Percentiles rank a stretch among this genome's conserved stretches.
Evolutionary conservation across 2,329 filamentous ascomycete genomes (phyloP).

Genomic region (Polytolypa hystricis): DNA sequence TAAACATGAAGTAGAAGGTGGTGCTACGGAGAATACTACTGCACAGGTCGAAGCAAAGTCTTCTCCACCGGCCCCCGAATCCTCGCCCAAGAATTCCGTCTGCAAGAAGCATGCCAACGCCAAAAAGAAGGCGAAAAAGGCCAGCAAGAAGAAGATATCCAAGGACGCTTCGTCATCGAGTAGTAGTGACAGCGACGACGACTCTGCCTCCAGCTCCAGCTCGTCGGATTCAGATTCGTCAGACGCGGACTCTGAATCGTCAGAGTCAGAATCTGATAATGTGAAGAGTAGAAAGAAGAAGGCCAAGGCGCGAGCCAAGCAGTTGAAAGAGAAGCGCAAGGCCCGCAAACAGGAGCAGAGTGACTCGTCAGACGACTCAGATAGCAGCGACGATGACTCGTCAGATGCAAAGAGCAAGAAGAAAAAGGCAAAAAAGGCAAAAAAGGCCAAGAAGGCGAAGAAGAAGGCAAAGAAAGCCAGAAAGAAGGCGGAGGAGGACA

Average conservation of each 20-base stretch:
- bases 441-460: constrained; percentile 29
- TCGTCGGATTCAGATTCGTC: constrained; percentile 12
- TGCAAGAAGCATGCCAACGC: constrained; percentile 24
- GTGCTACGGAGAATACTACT: constrained; percentile 16
- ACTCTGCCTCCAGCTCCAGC: constrained; percentile 10
- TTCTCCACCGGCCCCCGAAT: constrained; percentile 16
- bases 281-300: constrained; percentile 6
- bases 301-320: constrained; percentile 3
- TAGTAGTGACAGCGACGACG: constrained; percentile 6
- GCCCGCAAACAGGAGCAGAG: constrained; percentile 3
- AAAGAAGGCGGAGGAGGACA: constrained; percentile 23
- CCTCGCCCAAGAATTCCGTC: constrained; percentile 15
- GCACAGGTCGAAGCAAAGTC: constrained; percentile 17
- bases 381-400: constrained; percentile 12
- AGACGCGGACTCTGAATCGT: constrained; percentile 12
- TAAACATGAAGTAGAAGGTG: constrained; percentile 22
- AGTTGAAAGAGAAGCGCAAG: neutral
- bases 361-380: constrained; percentile 6
- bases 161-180: constrained; percentile 6
- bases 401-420: constrained; percentile 22
- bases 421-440: constrained; percentile 27
- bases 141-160: constrained; percentile 14
- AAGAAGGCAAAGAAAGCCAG: constrained; percentile 22
- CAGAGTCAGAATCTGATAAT: constrained; percentile 9
- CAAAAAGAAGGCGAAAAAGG: constrained; percentile 13